Evolutionary conservation across 495 filamentous ascomycete species (phyloP).

Genomic region (Gamarada debralockiae): DNA sequence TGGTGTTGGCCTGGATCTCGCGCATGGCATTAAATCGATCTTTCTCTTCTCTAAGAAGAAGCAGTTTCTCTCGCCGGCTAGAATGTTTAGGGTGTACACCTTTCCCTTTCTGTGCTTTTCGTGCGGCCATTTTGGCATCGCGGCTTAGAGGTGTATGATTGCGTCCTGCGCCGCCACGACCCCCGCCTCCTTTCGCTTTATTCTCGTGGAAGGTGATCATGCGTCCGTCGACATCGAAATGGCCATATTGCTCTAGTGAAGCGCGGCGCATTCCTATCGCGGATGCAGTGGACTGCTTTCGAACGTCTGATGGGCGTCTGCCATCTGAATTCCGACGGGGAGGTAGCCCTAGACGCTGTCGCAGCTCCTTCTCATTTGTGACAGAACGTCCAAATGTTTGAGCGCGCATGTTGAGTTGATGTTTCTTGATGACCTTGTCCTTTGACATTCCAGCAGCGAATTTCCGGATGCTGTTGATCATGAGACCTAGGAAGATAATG

Average conservation of each 20-base stretch:
- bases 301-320: neutral
- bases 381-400: constrained; percentile 53
- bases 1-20: constrained; percentile 58
- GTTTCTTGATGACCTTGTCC: constrained; percentile 63
- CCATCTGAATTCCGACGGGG: constrained; percentile 16
- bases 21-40: constrained; percentile 78
- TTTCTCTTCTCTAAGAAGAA: constrained; percentile 49
- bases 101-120: constrained; percentile 52
- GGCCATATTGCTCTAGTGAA: constrained; percentile 33
- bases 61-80: constrained; percentile 46
- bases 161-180: constrained; percentile 19
- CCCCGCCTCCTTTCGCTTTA: constrained; percentile 9
- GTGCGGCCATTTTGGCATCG: constrained; percentile 27
- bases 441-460: constrained; percentile 60
- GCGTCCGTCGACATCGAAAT: constrained; percentile 31
- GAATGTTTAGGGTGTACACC: constrained; percentile 48
- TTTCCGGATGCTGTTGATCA: constrained; percentile 65
- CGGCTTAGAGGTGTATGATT: constrained; percentile 14
- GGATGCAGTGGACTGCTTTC: constrained; percentile 11
- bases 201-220: constrained; percentile 33
- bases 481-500: constrained; percentile 70
- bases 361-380: constrained; percentile 40
- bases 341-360: constrained; percentile 36
- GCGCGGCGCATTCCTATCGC: constrained; percentile 6
- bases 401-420: constrained; percentile 54